Base-by-base conservation (phyloP, 345 rosid genomes). In the Raphanus sativus region DNA sequence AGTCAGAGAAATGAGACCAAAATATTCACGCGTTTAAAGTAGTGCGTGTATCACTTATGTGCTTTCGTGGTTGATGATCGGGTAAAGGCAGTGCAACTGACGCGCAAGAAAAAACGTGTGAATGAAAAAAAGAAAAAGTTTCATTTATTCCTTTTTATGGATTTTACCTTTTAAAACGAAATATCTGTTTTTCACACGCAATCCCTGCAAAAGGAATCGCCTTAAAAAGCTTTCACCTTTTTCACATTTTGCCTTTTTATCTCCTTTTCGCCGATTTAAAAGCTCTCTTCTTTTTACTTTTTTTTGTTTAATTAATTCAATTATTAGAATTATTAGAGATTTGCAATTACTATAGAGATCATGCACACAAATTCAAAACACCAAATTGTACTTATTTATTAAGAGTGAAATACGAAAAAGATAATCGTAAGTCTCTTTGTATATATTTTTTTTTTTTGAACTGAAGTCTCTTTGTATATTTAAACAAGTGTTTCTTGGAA, bases 161-260 rank as follows among this genome's bases (percentile, higher is more conserved):
- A 16, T 70, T 70, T 69, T 25, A 36, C 25, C 48, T 75, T 75
- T 40, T 17, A 58, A 75, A 75, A 75, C 61, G 79, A 68, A 76
- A 76, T 48, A 68, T 76, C 65, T 62, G 59, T 62, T 62, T 16
- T 17, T 77, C 67, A 77, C 76, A 77, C 81, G 81, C 81, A 77
- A 77, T 71, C 81, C 72, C 81, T 77, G 76, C 81, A 77, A 77
- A 77, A 77, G 73, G 81, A 77, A 77, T 77, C 81, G 71, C 28
- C 76, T 6, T 72, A 77, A 77, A 71, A 71, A 71, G 76, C 67
- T 71, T 77, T 58, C 15, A 58, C 76, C 81, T 77, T 71, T 52
- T 77, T 64, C 67, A 52, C 40, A 2, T 77, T 56, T 34, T 48
- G 6, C n/a, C 65, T 58, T 64, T 55, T 77, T 62, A 7, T 30